phyloP scores from a whole-genome alignment of 345 rosid species.

The Turnera subulata region DNA sequence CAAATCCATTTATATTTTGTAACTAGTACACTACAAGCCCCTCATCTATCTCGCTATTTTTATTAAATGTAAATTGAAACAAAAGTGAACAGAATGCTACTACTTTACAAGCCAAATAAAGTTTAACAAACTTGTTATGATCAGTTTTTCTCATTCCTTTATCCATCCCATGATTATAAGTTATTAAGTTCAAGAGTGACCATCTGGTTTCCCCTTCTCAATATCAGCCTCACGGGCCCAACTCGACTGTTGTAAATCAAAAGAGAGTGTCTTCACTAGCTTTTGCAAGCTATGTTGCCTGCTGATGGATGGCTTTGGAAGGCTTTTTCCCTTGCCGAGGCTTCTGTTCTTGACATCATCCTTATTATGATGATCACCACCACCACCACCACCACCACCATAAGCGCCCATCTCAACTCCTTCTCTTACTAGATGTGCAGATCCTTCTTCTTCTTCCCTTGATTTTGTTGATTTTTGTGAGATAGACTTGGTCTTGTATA shows the following conservation, averaged over 20 bases:
- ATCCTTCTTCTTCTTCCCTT: conserved; percentile 29
- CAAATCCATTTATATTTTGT: too few species aligned
- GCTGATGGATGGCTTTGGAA: conserved; percentile 22
- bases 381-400: background rate
- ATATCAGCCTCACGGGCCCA: conserved; percentile 9
- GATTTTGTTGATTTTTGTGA: conserved; percentile 14
- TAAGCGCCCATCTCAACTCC: conserved; percentile 22
- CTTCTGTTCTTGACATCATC: conserved; percentile 15
- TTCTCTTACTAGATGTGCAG: conserved; percentile 17
- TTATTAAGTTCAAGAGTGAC: background rate
- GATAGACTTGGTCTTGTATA: conserved; percentile 32
- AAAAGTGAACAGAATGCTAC: too few species aligned
- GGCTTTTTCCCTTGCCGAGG: conserved; percentile 18
- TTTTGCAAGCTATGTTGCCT: conserved; percentile 27
- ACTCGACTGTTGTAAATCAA: conserved; percentile 22
- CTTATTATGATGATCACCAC: too few species aligned
- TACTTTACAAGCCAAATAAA: too few species aligned
- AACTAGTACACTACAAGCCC: too few species aligned
- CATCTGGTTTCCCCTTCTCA: background rate
- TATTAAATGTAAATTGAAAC: too few species aligned
- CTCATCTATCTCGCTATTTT: too few species aligned
- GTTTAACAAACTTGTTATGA: too few species aligned
- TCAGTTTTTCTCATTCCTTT: too few species aligned
- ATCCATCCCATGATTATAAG: too few species aligned
- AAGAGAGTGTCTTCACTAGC: conserved; percentile 26